Conservation (phyloP, 768 basidiomycete genomes). For the Boletus vermiculosoides region DNA sequence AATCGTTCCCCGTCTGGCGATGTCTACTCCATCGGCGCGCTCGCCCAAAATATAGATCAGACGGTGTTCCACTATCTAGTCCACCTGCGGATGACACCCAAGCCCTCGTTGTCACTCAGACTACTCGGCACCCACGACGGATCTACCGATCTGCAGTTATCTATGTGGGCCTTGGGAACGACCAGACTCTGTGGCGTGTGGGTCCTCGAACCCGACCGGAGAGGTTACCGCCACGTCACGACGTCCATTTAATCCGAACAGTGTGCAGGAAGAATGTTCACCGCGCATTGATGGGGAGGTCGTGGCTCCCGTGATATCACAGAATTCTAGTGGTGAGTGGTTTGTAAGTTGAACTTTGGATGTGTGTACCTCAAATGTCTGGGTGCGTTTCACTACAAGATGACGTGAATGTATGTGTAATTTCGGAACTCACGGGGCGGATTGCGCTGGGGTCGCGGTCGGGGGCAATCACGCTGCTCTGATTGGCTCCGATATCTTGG, state of each 20-base stretch:
- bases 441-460: constrained; percentile 42
- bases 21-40: too few relatives aligned
- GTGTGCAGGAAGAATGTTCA: background rate
- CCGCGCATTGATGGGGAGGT: background rate
- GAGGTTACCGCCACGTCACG: background rate
- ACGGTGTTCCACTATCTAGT: constrained; percentile 47
- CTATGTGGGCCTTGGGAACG: background rate
- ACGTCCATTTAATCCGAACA: background rate
- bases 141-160: fast-evolving
- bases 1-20: background rate
- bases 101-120: background rate
- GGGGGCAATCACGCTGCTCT: constrained; percentile 24
- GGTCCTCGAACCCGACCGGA: background rate
- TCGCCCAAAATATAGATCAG: constrained; percentile 29
- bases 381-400: background rate
- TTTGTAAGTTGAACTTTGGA: background rate
- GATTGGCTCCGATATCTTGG: background rate
- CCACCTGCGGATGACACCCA: background rate
- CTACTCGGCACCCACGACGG: background rate
- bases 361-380: background rate
- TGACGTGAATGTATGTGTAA: constrained; percentile 36
- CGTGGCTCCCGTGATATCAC: background rate
- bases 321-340: background rate
- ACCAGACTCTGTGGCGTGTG: background rate
- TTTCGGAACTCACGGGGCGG: constrained; percentile 44